These are phyloP conservation scores for Phialophora expanda DNA, from an alignment of 2,329 filamentous ascomycete species.

Conservation along the genomic window DNA sequence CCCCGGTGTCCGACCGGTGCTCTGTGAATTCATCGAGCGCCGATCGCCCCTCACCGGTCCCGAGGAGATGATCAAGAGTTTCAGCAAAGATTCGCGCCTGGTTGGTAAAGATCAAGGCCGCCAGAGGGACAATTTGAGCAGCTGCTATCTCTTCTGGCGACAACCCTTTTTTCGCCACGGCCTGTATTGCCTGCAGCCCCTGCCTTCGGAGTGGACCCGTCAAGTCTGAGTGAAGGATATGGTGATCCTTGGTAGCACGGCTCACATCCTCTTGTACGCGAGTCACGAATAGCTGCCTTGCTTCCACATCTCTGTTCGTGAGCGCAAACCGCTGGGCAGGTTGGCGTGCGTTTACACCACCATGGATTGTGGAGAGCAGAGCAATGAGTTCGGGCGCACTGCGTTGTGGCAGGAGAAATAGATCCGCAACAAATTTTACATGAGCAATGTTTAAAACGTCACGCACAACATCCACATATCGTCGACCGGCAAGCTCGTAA, in stretches of 20 bases:
- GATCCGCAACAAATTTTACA: constrained; percentile 59
- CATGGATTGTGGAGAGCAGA: constrained; percentile 59
- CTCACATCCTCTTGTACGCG: constrained; percentile 70
- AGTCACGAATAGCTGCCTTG: constrained; percentile 64
- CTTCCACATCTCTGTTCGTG: constrained; percentile 54
- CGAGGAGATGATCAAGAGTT: constrained; percentile 70
- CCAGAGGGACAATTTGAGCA: constrained; percentile 68
- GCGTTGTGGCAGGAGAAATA: constrained; percentile 62
- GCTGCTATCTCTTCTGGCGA: constrained; percentile 25
- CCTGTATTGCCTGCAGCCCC: constrained; percentile 17
- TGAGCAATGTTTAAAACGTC: constrained; percentile 60
- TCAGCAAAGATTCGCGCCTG: constrained; percentile 75
- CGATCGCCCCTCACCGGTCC: constrained; percentile 52
- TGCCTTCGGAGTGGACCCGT: constrained; percentile 47
- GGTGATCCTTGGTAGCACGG: constrained; percentile 58
- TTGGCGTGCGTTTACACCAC: constrained; percentile 61
- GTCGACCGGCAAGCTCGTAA: constrained; percentile 53
- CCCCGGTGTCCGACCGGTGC: constrained; percentile 24
- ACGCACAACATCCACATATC: constrained; percentile 56
- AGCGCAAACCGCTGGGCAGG: constrained; percentile 59
- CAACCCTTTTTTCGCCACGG: constrained; percentile 15
- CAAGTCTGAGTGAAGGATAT: constrained; percentile 59
- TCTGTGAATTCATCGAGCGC: constrained; percentile 66
- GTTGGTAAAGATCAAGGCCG: constrained; percentile 69
- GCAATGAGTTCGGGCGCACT: constrained; percentile 61